Conservation (phyloP, 306 rosid species). For the Pyrus betulifolia region DNA sequence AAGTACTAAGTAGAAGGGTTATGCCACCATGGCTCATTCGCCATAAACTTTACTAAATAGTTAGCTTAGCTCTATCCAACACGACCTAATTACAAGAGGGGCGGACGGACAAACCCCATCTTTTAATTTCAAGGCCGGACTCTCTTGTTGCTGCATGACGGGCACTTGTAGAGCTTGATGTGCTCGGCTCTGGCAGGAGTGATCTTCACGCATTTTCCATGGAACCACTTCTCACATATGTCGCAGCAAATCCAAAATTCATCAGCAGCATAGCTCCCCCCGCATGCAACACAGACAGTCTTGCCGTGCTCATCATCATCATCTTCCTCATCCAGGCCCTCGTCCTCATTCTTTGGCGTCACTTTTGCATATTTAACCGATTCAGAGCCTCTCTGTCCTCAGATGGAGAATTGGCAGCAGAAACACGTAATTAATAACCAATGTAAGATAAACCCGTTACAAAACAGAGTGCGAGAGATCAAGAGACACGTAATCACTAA, state of each 20-base stretch:
- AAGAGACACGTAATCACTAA: not conserved
- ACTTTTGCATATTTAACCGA: slow-evolving; percentile 26
- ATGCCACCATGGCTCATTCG: slow-evolving; percentile 27
- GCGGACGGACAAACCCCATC: slow-evolving; percentile 16
- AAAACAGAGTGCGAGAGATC: not conserved
- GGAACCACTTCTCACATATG: slow-evolving; percentile 59
- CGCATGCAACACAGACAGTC: slow-evolving; percentile 11
- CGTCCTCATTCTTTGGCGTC: slow-evolving; percentile 43
- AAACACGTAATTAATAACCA: not conserved
- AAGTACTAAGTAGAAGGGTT: slow-evolving; percentile 11
- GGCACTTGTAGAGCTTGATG: slow-evolving; percentile 66
- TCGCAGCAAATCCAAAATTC: slow-evolving; percentile 69
- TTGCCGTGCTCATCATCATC: slow-evolving; percentile 53
- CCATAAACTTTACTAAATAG: slow-evolving; percentile 24
- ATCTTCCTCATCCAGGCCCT: slow-evolving; percentile 34
- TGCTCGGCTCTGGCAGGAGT: slow-evolving; percentile 63
- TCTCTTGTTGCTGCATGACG: slow-evolving; percentile 61
- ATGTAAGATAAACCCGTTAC: not conserved
- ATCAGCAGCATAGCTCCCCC: slow-evolving; percentile 17
- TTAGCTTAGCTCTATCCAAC: slow-evolving; percentile 42
- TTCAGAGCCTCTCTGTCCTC: slow-evolving; percentile 41
- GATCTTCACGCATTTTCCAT: slow-evolving; percentile 60
- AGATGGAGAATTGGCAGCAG: not conserved
- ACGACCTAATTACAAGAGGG: slow-evolving; percentile 16
- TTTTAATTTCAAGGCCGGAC: slow-evolving; percentile 34